Evolutionary conservation across 2,329 filamentous ascomycete genomes (phyloP), one percentile per base, ranked within the genome.

Genomic region (Aspergillus neoniger): DNA sequence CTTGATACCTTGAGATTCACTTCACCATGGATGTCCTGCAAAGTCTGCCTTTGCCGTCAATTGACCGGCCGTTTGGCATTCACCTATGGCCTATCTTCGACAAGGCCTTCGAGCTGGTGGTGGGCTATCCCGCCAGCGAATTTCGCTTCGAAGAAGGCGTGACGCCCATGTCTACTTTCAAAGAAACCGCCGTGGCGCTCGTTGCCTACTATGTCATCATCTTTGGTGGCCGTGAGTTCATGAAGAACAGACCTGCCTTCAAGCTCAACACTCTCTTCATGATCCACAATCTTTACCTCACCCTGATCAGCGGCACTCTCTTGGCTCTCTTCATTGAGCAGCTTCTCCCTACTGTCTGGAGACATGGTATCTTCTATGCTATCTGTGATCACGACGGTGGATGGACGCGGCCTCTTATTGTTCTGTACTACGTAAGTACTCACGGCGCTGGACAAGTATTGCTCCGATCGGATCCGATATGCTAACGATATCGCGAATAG

Each of bases 201-300:
- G 81, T 92, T 73, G 81, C 91, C 76, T 99, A 98, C 88, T 98
- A 98, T 79, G 81, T 90, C 68, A 83, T 96, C 80, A 95, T 98
- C 73, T 96, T 98, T 69, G 93, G 93, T 65, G 95, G 94, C 62
- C 87, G 94, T 67, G 91, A 96, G 80, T 76, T 92, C 70, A 98
- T 99, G 95, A 91, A 91, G 80, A 89, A 90, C 73, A 87, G 91
- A 65, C 84, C 89, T 74, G 85, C 94, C 21, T 89, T 95, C 82
- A 91, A 96, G 85, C 86, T 98, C 74, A 95, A 91, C 83, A 82
- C 85, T 15, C 82, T 95, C 61, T 98, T 98, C 85, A 91, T 96
- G 81, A 85, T 97, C 75, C 94, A 99, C 87, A 99, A 99, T 85
- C 89, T 98, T 72, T 88, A 93, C 82, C 83, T 99, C 74, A 98